Conservation (phyloP, 768 basidiomycete species). For the Cyclocybe cylindracea region DNA sequence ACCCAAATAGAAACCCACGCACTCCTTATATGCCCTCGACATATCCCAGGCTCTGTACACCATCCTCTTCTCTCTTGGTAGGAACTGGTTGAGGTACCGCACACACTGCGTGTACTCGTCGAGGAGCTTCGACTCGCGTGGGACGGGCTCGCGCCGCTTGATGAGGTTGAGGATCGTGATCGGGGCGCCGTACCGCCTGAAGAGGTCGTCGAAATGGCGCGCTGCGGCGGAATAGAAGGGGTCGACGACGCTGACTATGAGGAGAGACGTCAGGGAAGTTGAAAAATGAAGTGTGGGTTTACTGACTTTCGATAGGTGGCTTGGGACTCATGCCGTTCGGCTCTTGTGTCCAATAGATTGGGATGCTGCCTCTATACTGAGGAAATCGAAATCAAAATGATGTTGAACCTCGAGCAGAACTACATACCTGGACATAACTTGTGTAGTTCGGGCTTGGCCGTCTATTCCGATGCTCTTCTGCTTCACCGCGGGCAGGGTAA, state of each 20-base stretch:
- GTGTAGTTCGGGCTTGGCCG: slow-evolving; percentile 86
- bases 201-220: slow-evolving; percentile 89
- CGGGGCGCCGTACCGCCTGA: slow-evolving; percentile 86
- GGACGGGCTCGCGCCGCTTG: slow-evolving; percentile 77
- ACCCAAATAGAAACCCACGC: slow-evolving; percentile 7
- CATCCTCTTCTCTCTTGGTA: slow-evolving; percentile 85
- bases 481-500: slow-evolving; percentile 51
- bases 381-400: too few relatives aligned
- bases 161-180: slow-evolving; percentile 93
- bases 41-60: slow-evolving; percentile 96
- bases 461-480: slow-evolving; percentile 36
- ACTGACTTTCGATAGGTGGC: slow-evolving; percentile 94
- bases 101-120: slow-evolving; percentile 93
- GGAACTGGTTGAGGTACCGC: slow-evolving; percentile 90
- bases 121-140: slow-evolving; percentile 87
- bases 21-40: slow-evolving; percentile 94
- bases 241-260: slow-evolving; percentile 84
- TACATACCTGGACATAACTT: slow-evolving; percentile 83
- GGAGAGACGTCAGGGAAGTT: too few relatives aligned
- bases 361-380: slow-evolving; percentile 94
- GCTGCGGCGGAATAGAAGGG: slow-evolving; percentile 95
- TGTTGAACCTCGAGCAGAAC: not conserved
- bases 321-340: slow-evolving; percentile 86
- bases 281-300: not conserved
- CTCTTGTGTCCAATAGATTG: slow-evolving; percentile 96